Evolutionary conservation across 139 green algal species (phyloP).

Genomic region (Eudorina sp.): DNA sequence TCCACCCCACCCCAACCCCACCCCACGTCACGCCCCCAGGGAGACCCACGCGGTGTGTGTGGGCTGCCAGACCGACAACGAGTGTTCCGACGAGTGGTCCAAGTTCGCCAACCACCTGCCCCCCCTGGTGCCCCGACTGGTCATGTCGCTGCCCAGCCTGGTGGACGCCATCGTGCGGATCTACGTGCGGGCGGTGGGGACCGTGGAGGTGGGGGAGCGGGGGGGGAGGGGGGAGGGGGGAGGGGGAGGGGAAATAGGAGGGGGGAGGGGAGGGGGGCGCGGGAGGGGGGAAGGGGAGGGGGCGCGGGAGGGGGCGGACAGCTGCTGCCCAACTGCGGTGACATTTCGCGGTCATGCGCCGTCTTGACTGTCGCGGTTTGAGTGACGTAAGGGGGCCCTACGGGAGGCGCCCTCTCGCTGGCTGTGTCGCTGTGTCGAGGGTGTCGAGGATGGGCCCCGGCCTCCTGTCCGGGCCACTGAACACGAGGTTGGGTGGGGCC

Average conservation of each 20-base stretch:
- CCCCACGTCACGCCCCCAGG: background rate
- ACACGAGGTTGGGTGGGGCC: too few relatives aligned
- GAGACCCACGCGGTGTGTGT: background rate
- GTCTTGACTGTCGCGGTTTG: too few relatives aligned
- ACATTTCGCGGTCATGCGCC: too few relatives aligned
- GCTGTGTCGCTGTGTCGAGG: too few relatives aligned
- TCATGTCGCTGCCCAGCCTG: constrained; percentile 32
- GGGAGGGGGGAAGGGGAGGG: background rate
- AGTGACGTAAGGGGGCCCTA: too few relatives aligned
- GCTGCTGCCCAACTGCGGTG: too few relatives aligned
- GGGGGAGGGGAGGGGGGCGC: background rate
- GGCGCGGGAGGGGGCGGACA: background rate
- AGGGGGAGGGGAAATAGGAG: too few relatives aligned
- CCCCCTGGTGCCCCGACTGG: constrained; percentile 2
- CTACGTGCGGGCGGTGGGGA: constrained; percentile 49
- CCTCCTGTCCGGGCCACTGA: too few relatives aligned
- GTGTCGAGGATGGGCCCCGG: too few relatives aligned
- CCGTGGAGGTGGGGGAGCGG: constrained; percentile 31
- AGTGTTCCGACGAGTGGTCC: constrained; percentile 8
- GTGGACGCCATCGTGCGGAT: constrained; percentile 59
- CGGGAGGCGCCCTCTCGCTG: too few relatives aligned
- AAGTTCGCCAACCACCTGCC: constrained; percentile 29
- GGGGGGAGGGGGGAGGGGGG: too few relatives aligned
- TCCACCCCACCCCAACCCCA: background rate
- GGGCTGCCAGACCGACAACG: constrained; percentile 8